Base-by-base conservation (phyloP, 1,139 yeast species). In the Nematodospora anomalae region DNA sequence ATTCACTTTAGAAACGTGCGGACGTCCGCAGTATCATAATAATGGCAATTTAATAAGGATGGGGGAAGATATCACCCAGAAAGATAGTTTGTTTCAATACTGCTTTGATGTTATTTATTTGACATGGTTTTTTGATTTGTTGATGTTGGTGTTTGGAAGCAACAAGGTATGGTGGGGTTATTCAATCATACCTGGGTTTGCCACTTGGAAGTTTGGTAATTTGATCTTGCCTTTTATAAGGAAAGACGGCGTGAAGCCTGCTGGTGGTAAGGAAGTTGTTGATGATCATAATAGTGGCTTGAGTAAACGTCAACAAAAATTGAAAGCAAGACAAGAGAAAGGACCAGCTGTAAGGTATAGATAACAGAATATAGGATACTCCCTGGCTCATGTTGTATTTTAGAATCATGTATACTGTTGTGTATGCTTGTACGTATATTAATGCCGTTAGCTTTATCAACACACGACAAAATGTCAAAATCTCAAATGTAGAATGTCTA, bases 91-190 rank as follows among this genome's bases (percentile, higher is more conserved):
- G 30, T 82, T 81, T 14, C 95, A 87, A 57, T 85, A 83, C 63
- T 62, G 85, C 62, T 83, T 83, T 53, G 96, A 87, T 54, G 61
- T 85, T 15, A 67, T 87, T 38, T 86, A 86, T 53, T 59, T 84
- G 36, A 85, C 95, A 1, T 73, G 86, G 73, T 51, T 74, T 11
- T 67, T 82, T 44, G 80, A 80, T 47, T 38, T 82, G 0, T 60
- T 83, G 35, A 74, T 80, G 61, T 54, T 79, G 10, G 14, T 79
- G 0, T 57, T 77, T 28, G 87, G 88, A 6, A 55, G 76, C 20
- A 78, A 76, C 56, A 71, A 73, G 49, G 76, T 80, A 7, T 86
- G 88, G 88, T 75, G 72, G 58, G 44, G 81, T 18, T 75, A 71
- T 49, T 38, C 63, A 8, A 57, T 58, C 3, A 59, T 70, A 30